These are phyloP conservation scores for Cephalotrichum gorgonifer DNA, from an alignment of 2,329 filamentous ascomycete genomes.

Conservation along the genomic window DNA sequence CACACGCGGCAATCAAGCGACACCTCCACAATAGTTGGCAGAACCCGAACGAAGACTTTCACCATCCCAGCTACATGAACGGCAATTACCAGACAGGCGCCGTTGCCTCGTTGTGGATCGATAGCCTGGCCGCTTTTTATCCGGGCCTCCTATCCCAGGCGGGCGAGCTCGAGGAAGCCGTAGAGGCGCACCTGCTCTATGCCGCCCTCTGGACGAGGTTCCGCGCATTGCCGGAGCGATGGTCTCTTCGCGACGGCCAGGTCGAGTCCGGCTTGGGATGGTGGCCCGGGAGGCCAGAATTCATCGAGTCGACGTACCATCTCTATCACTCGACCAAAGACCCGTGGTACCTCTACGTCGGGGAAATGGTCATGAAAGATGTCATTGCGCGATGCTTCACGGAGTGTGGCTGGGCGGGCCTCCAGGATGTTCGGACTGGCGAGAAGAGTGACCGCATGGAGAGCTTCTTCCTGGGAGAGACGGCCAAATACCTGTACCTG, in stretches of 20 bases:
- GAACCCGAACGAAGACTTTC: slow-evolving; percentile 29
- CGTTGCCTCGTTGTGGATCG: slow-evolving; percentile 84
- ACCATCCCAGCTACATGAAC: slow-evolving; percentile 89
- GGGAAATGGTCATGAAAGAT: slow-evolving; percentile 88
- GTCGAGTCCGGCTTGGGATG: slow-evolving; percentile 82
- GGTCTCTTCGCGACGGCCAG: slow-evolving; percentile 74
- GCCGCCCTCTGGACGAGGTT: slow-evolving; percentile 93
- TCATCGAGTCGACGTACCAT: slow-evolving; percentile 94
- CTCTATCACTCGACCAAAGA: slow-evolving; percentile 89
- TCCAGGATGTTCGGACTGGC: slow-evolving; percentile 72
- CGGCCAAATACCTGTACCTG: slow-evolving; percentile 88
- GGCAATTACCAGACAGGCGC: slow-evolving; percentile 83
- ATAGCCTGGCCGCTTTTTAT: slow-evolving; percentile 92
- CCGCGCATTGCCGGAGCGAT: slow-evolving; percentile 86
- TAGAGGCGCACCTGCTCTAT: slow-evolving; percentile 81
- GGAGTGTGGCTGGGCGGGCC: slow-evolving; percentile 83
- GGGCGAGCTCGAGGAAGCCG: slow-evolving; percentile 83
- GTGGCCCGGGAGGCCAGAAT: slow-evolving; percentile 94
- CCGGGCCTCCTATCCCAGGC: slow-evolving; percentile 78
- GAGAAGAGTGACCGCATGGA: slow-evolving; percentile 94
- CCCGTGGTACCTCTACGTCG: slow-evolving; percentile 91
- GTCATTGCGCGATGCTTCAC: slow-evolving; percentile 85
- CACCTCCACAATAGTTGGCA: slow-evolving; percentile 66
- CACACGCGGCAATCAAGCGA: slow-evolving; percentile 77
- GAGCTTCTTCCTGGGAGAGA: slow-evolving; percentile 96